phyloP scores from a whole-genome alignment of 2,329 filamentous ascomycete genomes.

The Rutstroemia sp. region DNA sequence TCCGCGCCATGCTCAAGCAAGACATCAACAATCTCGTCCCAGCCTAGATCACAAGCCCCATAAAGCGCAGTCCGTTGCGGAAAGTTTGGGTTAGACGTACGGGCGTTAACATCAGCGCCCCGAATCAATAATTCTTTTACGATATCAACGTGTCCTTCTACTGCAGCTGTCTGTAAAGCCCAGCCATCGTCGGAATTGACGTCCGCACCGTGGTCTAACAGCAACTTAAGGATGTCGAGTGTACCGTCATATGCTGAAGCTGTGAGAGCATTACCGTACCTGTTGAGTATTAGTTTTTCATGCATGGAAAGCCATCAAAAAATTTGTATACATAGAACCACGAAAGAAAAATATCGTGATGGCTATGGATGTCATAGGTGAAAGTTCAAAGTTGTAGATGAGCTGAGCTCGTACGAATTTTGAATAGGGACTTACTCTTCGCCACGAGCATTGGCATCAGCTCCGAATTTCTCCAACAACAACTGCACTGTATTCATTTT shows the following conservation, averaged over 20 bases:
- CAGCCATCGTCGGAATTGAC: neutral
- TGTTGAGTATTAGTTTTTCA: neutral
- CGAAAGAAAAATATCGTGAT: neutral
- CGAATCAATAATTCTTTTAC: neutral
- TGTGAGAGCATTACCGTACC: neutral
- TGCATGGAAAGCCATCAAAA: too few relatives aligned
- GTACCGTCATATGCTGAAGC: neutral
- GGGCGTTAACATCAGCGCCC: neutral
- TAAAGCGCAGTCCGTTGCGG: neutral
- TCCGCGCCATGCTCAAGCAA: neutral
- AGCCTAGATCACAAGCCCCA: neutral
- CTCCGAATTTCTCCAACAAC: neutral
- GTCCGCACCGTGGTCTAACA: neutral
- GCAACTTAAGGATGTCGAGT: neutral
- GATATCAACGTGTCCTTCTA: conserved; percentile 1
- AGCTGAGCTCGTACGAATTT: too few relatives aligned
- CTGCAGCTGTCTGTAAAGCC: conserved; percentile 3
- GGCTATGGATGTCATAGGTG: neutral
- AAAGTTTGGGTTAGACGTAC: neutral
- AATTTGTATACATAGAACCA: too few relatives aligned
- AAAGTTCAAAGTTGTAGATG: neutral
- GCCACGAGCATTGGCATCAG: neutral
- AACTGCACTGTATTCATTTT: neutral
- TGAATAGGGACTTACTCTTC: neutral
- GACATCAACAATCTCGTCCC: neutral